Percentiles rank a stretch among this genome's conserved stretches.
Conservation (phyloP, 140 eudicot species). For the Ambrosia hybrid region DNA sequence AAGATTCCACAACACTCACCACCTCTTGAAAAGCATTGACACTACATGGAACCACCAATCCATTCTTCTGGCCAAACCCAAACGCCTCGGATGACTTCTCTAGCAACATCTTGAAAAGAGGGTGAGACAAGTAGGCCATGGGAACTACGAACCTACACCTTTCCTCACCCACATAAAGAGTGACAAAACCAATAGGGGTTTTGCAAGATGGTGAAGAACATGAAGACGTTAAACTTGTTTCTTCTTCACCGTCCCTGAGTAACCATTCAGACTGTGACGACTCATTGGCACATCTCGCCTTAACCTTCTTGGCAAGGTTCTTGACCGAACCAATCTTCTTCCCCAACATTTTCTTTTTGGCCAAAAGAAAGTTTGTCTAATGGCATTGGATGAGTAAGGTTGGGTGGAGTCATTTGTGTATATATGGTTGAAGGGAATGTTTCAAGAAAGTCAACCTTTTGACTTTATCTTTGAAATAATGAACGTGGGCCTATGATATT, state of each 20-base stretch:
- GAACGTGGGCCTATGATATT: constrained; percentile 24
- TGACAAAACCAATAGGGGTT: constrained; percentile 62
- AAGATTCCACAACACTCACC: constrained; percentile 57
- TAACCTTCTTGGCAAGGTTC: constrained; percentile 65
- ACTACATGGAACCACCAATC: constrained; percentile 73
- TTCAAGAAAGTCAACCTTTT: constrained; percentile 25
- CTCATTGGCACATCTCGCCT: constrained; percentile 27
- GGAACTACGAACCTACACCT: constrained; percentile 71
- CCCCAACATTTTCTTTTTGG: constrained; percentile 51
- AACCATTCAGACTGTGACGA: constrained; percentile 35
- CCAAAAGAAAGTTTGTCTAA: constrained; percentile 19
- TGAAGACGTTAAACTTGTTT: constrained; percentile 3
- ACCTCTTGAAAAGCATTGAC: constrained; percentile 69
- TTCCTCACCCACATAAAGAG: constrained; percentile 68
- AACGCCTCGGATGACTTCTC: constrained; percentile 73
- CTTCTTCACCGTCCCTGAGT: constrained; percentile 30
- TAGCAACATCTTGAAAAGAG: constrained; percentile 81
- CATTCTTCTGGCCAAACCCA: constrained; percentile 57
- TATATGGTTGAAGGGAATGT: constrained; percentile 20
- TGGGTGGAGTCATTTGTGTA: constrained; percentile 15
- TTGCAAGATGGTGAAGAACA: constrained; percentile 29
- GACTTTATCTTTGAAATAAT: constrained; percentile 17
- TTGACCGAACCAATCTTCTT: constrained; percentile 63
- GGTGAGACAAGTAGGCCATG: constrained; percentile 69
- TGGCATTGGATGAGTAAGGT: constrained; percentile 19